These are phyloP conservation scores for Phylloporus sp. DNA, from an alignment of 768 basidiomycete genomes.

Conservation along the genomic window DNA sequence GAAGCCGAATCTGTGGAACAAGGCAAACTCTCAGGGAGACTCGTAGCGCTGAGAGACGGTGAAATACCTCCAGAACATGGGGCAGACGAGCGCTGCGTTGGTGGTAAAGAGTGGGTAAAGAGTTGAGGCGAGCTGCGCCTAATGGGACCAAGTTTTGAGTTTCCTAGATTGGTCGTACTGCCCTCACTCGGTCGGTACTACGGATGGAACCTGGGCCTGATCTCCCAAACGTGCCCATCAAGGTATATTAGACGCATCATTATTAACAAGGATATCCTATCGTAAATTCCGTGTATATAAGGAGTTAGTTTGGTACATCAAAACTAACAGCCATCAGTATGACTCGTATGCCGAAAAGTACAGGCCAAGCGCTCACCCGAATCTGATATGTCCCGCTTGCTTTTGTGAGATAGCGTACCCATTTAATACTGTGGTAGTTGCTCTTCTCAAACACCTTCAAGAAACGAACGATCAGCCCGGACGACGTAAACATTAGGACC, in stretches of 20 bases:
- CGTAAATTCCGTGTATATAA: conserved; percentile 25
- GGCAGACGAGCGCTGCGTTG: conserved; percentile 20
- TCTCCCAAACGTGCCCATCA: conserved; percentile 9
- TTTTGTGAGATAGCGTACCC: conserved; percentile 94
- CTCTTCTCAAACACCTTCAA: conserved; percentile 97
- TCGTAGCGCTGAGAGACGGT: not conserved
- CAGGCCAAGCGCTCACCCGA: conserved; percentile 55
- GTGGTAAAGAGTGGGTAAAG: conserved; percentile 3
- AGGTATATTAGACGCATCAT: conserved; percentile 23
- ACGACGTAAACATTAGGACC: conserved; percentile 98
- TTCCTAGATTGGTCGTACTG: conserved; percentile 24
- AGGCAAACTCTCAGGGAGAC: conserved; percentile 2
- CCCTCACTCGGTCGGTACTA: not conserved
- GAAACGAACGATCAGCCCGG: conserved; percentile 93
- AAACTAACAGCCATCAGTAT: conserved; percentile 19
- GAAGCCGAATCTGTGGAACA: conserved; percentile 72
- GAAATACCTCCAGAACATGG: conserved; percentile 50
- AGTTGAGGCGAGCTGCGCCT: conserved; percentile 23
- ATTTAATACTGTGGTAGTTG: conserved; percentile 92
- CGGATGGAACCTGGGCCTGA: conserved; percentile 1
- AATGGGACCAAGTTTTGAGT: conserved; percentile 5
- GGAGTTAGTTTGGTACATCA: conserved; percentile 15
- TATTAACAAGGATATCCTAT: conserved; percentile 23
- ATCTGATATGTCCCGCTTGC: conserved; percentile 93
- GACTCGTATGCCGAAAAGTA: not conserved